Base-by-base conservation (phyloP, 495 filamentous ascomycete genomes). In the Cairneyella variabilis region DNA sequence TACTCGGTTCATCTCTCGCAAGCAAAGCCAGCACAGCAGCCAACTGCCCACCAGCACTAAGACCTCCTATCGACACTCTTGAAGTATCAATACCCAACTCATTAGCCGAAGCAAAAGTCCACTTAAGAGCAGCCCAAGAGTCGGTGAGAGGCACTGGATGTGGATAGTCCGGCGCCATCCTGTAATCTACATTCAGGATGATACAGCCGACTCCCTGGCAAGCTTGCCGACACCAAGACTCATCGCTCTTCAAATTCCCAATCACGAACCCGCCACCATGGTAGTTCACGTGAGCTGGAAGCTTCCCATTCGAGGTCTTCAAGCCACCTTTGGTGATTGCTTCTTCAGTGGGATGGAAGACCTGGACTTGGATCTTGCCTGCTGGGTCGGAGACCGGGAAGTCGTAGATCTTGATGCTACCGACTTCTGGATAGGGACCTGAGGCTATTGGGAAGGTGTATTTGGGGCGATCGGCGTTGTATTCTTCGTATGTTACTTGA, bases 211-310 rank as follows among this genome's bases (percentile, higher is more conserved):
- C 70, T 12, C 76, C 65, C 26, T 66, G 61, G n/a, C 79, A 62
- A 1, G 83, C 65, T 28, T 71, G 69, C 23, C 69, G 64, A 10
- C 78, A 75, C 73, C 83, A 85, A 27, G 77, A 74, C 39, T 71
- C 70, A 58, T 88, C 84, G 51, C 84, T 81, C 11, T 75, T 76
- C 1, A 83, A 62, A 11, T 63, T 71, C 1, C 84, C 84, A 20
- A 88, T 70, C 0, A 82, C 84, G 56, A 86, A 88, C 1, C 84
- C 84, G 10, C 84, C 84, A 9, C 84, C 84, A 52, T 88, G 73
- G 60, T 81, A 83, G 41, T 85, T 83, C 41, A 86, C 73, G 1
- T 83, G 71, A 7, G 78, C 75, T 0, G 83, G 82, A 1, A 69
- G 59, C 34, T 60, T 51, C 3, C 65, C 62, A 18, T 68, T 57